These are phyloP conservation scores for Quercus aquifolioides DNA, from an alignment of 306 rosid species.

Conservation along the genomic window DNA sequence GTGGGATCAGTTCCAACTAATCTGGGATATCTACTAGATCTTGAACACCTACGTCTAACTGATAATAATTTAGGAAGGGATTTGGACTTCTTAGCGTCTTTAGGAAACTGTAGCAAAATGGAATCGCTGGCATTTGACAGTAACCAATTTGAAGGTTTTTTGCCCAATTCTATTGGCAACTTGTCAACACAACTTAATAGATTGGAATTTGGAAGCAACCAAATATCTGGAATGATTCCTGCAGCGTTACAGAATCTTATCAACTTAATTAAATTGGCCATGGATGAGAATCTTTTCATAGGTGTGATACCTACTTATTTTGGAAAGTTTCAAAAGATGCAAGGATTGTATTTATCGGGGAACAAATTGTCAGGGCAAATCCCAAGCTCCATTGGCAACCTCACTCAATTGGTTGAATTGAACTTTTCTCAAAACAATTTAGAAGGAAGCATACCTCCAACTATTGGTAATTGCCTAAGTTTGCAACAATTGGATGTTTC, in stretches of 20 bases:
- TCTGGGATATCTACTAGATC: slow-evolving; percentile 13
- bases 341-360: not conserved
- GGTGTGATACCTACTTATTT: slow-evolving; percentile 26
- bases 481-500: not conserved
- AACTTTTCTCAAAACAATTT: not conserved
- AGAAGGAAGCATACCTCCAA: slow-evolving; percentile 31
- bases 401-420: slow-evolving; percentile 13
- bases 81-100: slow-evolving; percentile 19
- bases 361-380: slow-evolving; percentile 30
- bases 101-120: slow-evolving; percentile 27
- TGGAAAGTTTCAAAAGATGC: slow-evolving; percentile 18
- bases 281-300: not conserved
- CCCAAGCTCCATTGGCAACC: slow-evolving; percentile 20
- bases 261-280: not conserved
- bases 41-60: not conserved
- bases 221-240: slow-evolving; percentile 25
- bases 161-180: slow-evolving; percentile 27
- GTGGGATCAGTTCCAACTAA: slow-evolving; percentile 17
- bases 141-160: not conserved
- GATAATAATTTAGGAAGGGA: slow-evolving; percentile 14
- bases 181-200: not conserved
- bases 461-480: slow-evolving; percentile 6
- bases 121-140: not conserved
- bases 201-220: not conserved
- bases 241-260: slow-evolving; percentile 14